Base-by-base conservation (phyloP, 1,284 basidiomycete genomes). In the Sanguinoderma infundibulare region DNA sequence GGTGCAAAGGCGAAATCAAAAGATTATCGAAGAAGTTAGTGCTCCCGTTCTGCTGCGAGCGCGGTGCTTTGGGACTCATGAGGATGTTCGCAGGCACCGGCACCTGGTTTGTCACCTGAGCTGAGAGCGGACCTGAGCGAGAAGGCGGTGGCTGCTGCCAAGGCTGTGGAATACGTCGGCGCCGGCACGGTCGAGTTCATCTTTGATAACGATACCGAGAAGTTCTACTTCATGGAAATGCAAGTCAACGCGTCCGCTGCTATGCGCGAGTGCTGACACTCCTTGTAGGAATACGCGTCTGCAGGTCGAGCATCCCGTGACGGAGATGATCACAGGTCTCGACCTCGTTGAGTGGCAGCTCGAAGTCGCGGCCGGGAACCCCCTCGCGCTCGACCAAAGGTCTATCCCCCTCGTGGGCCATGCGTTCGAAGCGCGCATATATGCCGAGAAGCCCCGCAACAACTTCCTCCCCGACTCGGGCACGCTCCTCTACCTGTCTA, bases 311-410 rank as follows among this genome's bases (percentile, higher is more conserved):
- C 96, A 98, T 74, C 95, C 95, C 8, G 93, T 98, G 20, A 96
- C 96, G 0, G 96, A 98, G 75, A 96, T 96, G 94, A 89, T 98
- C 50, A 96, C 93, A 0, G 93, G 95, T 0, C 81, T 95, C 38
- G 96, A 98, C 71, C 84, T 98, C 5, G 96, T 98, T 7, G 89
- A 96, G 76, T 97, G 95, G 95, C 96, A 98, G 75, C 80, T 98
- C 22, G 89, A 93, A 79, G 91, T 96, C 28, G 95, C 96, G 12
- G 89, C 91, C 3, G 95, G 96, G 0, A 97, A 97, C 73, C 82
- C 87, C 0, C 82, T 98, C 22, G 93, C 95, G 7, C 79, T 96
- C 38, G 70, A 76, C 0, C 96, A 98, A 77, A 81, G 85, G 0
- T 79, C 89, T 36, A 89, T 98, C 57, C 91, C 90, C 20, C 88